Evolutionary conservation across 371 early-diverging fungal species (phyloP).

Genomic region (Mucor plumbeus): DNA sequence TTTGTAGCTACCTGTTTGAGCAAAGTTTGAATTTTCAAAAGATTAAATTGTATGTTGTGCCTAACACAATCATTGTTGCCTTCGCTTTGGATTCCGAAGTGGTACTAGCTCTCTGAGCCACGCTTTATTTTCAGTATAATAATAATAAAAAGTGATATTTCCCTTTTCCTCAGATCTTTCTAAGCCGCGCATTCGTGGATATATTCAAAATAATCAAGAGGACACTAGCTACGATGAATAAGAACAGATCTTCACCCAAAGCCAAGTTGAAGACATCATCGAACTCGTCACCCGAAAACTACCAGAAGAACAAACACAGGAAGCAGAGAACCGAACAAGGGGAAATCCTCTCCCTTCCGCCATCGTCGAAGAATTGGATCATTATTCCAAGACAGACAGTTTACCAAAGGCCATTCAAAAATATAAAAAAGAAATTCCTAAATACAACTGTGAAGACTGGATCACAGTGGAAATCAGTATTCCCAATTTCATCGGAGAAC

Average conservation of each 20-base stretch:
- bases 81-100: too few relatives aligned
- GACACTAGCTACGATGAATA: too few relatives aligned
- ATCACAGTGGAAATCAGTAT: slow-evolving; percentile 10
- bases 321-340: not conserved
- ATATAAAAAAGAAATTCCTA: not conserved
- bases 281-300: not conserved
- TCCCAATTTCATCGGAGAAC: slow-evolving; percentile 10
- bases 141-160: not conserved
- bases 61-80: too few relatives aligned
- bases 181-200: slow-evolving; percentile 11
- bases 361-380: slow-evolving; percentile 1
- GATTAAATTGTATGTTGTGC: too few relatives aligned
- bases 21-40: too few relatives aligned
- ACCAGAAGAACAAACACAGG: not conserved
- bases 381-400: not conserved
- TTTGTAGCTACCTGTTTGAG: too few relatives aligned
- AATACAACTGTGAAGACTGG: slow-evolving; percentile 6
- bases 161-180: slow-evolving; percentile 10
- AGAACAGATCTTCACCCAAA: not conserved
- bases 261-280: slow-evolving; percentile 1
- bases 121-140: slow-evolving; percentile 1
- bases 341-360: not conserved
- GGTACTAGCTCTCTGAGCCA: too few relatives aligned
- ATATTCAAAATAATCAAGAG: too few relatives aligned
- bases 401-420: not conserved